Evolutionary conservation across 2,329 filamentous ascomycete genomes (phyloP), one percentile per base, ranked within the genome.

Genomic region (Colletotrichum cuscutae): DNA sequence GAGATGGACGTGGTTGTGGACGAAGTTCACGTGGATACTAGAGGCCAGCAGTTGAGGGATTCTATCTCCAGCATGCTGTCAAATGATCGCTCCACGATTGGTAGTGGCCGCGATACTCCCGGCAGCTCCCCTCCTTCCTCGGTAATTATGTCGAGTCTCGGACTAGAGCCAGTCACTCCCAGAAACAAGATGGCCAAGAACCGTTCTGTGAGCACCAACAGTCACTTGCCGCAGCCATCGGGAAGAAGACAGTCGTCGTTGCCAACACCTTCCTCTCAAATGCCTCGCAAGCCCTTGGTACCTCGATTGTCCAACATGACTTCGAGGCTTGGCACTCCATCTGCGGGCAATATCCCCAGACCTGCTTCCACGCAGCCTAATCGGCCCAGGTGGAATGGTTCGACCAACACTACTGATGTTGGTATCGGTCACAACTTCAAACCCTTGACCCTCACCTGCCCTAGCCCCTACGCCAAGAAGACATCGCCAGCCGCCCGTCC

Each of bases 11-110:
- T 87, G 7, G 84, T 90, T 19, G 81, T 98, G 37, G 94, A 97
- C 70, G 94, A 97, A 65, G 85, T 95, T 2, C 88, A 92, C 62
- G 82, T 84, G 8, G 89, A 90, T 71, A 85, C 85, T 64, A 89
- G 88, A 75, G 91, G 90, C 65, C 93, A 95, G 79, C 93, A 96
- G 77, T 87, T 98, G 61, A 90, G 96, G 59, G 96, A 98, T 81
- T 98, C 96, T 0, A 93, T 98, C 69, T 98, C 95, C 0, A 98
- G 94, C 77, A 94, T 98, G 82, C 86, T 97, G 4, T 97, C 94
- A 2, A 94, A 94, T 76, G 95, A 97, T 79, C 89, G 90, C 65
- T 95, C 94, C 2, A 89, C 92, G 2, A 84, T 89, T 11, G 91
- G 88, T 74, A 96, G 94, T 77, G 89, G 89, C 59, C 83, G 91